Evolutionary conservation across 169 alveolate genomes (phyloP).

Genomic region (Theileria orientalis): DNA sequence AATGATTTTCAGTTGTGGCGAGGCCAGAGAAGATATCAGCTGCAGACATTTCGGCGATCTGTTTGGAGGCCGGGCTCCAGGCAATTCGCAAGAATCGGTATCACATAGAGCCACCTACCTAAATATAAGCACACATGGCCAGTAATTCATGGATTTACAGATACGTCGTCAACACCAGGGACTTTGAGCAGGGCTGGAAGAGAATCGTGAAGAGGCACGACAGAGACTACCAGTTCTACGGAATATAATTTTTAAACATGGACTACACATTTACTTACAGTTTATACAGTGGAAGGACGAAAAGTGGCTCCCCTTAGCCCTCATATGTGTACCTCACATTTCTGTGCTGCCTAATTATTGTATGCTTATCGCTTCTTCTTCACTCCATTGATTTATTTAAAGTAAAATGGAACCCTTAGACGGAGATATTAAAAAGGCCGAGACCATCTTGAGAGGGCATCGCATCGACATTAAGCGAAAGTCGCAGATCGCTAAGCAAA

Average conservation of each 20-base stretch:
- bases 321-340: no score
- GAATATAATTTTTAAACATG: slow-evolving; percentile 47
- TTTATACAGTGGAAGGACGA: no score
- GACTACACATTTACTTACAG: neutral
- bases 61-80: slow-evolving; percentile 99
- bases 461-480: slow-evolving; percentile 28
- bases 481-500: slow-evolving; percentile 55
- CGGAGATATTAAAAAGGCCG: slow-evolving; percentile 30
- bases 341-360: no score
- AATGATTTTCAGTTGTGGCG: slow-evolving; percentile 79
- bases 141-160: slow-evolving; percentile 53
- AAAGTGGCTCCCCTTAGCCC: no score
- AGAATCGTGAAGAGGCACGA: slow-evolving; percentile 92
- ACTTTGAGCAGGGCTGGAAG: slow-evolving; percentile 96
- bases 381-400: neutral
- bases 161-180: slow-evolving; percentile 92
- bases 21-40: slow-evolving; percentile 97
- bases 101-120: neutral
- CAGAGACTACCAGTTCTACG: slow-evolving; percentile 91
- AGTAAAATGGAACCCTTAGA: slow-evolving; percentile 26
- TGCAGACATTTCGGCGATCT: slow-evolving; percentile 98
- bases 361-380: no score
- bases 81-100: slow-evolving; percentile 97
- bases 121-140: neutral
- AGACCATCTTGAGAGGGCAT: slow-evolving; percentile 53